Evolutionary conservation across 2,329 filamentous ascomycete species (phyloP).

Genomic region (Diplodia corticola): DNA sequence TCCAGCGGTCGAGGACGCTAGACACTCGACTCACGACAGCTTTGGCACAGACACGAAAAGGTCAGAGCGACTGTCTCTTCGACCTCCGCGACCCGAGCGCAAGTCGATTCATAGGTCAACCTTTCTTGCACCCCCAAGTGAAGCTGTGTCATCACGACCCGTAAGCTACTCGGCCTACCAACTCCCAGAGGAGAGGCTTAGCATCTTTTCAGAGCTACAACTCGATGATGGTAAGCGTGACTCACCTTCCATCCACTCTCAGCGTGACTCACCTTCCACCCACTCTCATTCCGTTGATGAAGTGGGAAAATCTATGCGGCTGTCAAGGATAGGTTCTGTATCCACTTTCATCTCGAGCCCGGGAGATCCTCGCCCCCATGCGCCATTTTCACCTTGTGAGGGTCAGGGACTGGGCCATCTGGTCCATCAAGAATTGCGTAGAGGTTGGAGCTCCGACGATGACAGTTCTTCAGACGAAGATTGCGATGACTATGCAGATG

Average conservation of each 20-base stretch:
- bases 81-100: neutral
- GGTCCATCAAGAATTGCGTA: neutral
- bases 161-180: neutral
- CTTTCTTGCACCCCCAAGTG: neutral
- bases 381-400: neutral
- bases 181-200: neutral
- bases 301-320: neutral
- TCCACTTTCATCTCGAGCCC: neutral
- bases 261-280: neutral
- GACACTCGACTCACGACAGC: neutral
- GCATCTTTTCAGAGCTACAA: neutral
- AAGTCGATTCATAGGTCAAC: neutral
- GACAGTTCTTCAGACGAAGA: slow-evolving; percentile 24
- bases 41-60: neutral
- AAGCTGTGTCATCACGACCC: neutral
- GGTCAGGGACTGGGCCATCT: neutral
- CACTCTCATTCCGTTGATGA: neutral
- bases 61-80: neutral
- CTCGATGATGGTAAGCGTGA: neutral
- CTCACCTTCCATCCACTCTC: neutral
- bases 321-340: neutral
- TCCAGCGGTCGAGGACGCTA: neutral
- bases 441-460: slow-evolving; percentile 33
- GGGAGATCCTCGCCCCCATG: neutral
- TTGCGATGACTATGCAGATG: neutral